Evolutionary conservation across 148 eudicot genomes (phyloP), one percentile per base, ranked within the genome.

Genomic region (Persicaria tinctoria): DNA sequence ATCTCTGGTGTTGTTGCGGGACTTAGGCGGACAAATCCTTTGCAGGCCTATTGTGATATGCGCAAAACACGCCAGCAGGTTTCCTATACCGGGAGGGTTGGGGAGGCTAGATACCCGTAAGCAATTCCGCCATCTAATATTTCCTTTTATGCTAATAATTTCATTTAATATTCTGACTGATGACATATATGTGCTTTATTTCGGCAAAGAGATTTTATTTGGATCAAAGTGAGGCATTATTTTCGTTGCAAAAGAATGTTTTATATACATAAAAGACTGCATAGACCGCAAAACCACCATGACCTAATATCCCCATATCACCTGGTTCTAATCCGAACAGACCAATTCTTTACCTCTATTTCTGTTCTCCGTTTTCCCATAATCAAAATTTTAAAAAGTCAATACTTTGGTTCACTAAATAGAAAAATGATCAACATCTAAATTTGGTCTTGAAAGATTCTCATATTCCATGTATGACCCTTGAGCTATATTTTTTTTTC

Each of bases 71-170:
- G 98, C 18, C 97, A 89, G 73, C 95, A 89, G 73, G 98, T 93
- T 74, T 51, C 80, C 5, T 93, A 93, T 82, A 87, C 98, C 0
- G 98, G 98, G 53, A 92, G 86, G 79, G 97, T 85, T 77, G 98
- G 98, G 23, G 98, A 92, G 84, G 98, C 97, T 20, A 78, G 98
- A 95, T 95, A 95, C 89, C 98, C 98, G 98, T 95, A 83, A 89
- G 98, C 84, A 62, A 38, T 76, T 78, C 62, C 47, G 11, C 8
- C 46, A 46, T 48, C 32, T 48, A 6, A 13, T 70, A 6, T n/a
- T 46, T 46, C 51, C 11, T 8, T 70, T 46, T 70, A 70, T 46
- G 6, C 68, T 63, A 1, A 14, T 23, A 57, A 20, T 60, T 60
- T 60, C 18, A 18, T 57, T 57, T 17, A 17, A 18, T 57, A 5